Percentiles rank a stretch among this genome's conserved stretches.
phyloP scores from a whole-genome alignment of 176 grass and related monocot species.

The Oryza brachyantha region DNA sequence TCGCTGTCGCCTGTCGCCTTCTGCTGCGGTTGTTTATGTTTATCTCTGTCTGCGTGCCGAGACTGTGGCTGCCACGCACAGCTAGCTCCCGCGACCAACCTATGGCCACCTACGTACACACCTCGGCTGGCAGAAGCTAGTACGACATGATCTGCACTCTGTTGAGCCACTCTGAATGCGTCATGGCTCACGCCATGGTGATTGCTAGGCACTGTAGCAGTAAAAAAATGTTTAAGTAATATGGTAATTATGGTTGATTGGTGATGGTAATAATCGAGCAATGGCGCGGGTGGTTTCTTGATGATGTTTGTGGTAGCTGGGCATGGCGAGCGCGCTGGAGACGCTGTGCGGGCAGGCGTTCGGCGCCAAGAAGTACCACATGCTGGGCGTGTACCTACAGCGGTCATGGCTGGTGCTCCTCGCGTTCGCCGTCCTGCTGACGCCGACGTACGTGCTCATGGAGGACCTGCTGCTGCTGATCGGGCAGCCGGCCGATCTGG shows the following conservation, averaged over 20 bases:
- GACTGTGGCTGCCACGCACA: not conserved
- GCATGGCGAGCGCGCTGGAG: slow-evolving; percentile 72
- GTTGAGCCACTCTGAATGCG: slow-evolving; percentile 1
- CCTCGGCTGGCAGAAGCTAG: not conserved
- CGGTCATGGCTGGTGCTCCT: slow-evolving; percentile 49
- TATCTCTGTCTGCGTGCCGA: not conserved
- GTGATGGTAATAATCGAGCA: not conserved
- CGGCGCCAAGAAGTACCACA: slow-evolving; percentile 54
- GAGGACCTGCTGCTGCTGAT: slow-evolving; percentile 44
- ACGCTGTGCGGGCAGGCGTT: slow-evolving; percentile 63
- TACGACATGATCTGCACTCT: not conserved
- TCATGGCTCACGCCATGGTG: slow-evolving; percentile 25
- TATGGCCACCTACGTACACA: not conserved
- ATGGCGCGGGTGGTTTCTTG: not conserved
- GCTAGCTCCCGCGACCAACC: not conserved
- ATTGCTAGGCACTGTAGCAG: not conserved
- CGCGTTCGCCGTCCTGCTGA: slow-evolving; percentile 35
- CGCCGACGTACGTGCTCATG: slow-evolving; percentile 48
- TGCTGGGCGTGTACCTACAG: slow-evolving; percentile 71
- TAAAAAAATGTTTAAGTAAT: not conserved
- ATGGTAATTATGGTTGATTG: too few relatives aligned
- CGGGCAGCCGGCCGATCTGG: slow-evolving; percentile 47
- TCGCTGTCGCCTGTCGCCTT: not conserved
- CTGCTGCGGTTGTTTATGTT: not conserved
- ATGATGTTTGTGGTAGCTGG: slow-evolving; percentile 19